Evolutionary conservation across 192 early-diverging fungal genomes (phyloP).

Genomic region (Linnemannia elongata): DNA sequence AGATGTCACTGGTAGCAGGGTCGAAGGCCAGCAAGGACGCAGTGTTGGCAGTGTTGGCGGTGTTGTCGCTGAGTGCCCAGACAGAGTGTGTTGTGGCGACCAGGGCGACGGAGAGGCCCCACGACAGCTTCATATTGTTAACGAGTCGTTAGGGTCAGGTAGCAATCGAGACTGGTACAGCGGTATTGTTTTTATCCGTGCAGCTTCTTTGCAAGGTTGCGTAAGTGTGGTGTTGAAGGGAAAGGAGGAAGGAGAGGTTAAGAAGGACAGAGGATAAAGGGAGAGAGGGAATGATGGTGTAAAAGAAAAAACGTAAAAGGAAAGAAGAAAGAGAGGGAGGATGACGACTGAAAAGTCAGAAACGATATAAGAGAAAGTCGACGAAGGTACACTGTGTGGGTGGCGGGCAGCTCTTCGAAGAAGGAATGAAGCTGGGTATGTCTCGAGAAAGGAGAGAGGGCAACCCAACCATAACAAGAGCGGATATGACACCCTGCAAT

Average conservation of each 20-base stretch:
- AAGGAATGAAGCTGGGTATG: neutral
- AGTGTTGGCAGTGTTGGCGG: neutral
- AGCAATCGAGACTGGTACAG: neutral
- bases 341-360: neutral
- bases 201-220: neutral
- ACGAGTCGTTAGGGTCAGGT: too few relatives aligned
- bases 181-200: neutral
- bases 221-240: neutral
- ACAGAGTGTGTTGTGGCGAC: constrained; percentile 15
- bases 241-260: neutral
- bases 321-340: neutral
- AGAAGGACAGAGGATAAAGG: neutral
- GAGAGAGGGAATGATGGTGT: constrained; percentile 2
- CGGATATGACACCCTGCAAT: neutral
- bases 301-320: neutral
- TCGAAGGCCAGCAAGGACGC: constrained; percentile 22
- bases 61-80: neutral
- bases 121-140: constrained; percentile 21
- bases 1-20: constrained; percentile 10
- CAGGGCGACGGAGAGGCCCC: constrained; percentile 20
- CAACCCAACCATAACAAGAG: neutral
- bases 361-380: neutral
- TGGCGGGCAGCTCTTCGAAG: neutral
- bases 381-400: neutral
- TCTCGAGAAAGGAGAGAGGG: neutral